Evolutionary conservation across 2,329 filamentous ascomycete species (phyloP).

Genomic region (Gyromitra esculenta): DNA sequence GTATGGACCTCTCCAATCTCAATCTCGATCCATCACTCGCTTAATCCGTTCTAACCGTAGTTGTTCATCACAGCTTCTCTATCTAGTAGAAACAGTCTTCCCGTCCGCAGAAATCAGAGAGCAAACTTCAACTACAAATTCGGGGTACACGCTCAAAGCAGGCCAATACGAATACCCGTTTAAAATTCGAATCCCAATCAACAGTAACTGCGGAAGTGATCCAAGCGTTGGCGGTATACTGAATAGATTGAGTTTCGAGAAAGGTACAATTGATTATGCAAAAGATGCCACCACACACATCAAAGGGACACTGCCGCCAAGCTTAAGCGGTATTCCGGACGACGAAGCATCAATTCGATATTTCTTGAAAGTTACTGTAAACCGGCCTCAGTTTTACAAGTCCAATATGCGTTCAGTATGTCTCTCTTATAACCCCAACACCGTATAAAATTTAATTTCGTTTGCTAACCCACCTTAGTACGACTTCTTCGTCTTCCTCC

Average conservation of each 20-base stretch:
- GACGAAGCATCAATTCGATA: constrained; percentile 86
- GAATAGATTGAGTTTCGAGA: constrained; percentile 61
- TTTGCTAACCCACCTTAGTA: constrained; percentile 47
- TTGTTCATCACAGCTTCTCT: constrained; percentile 70
- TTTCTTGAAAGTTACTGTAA: constrained; percentile 94
- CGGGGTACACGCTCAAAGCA: constrained; percentile 70
- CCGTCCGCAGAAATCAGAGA: constrained; percentile 65
- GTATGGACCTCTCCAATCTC: constrained; percentile 56
- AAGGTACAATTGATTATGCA: constrained; percentile 63
- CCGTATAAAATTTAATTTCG: constrained; percentile 60
- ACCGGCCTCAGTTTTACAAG: constrained; percentile 62
- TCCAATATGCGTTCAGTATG: constrained; percentile 54
- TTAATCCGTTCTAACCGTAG: constrained; percentile 20
- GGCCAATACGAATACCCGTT: constrained; percentile 82
- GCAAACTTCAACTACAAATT: constrained; percentile 58
- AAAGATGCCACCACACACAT: constrained; percentile 69
- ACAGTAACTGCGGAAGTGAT: constrained; percentile 58
- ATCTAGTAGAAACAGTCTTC: constrained; percentile 77
- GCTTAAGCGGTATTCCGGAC: constrained; percentile 83
- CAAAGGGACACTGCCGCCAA: constrained; percentile 86
- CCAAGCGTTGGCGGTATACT: constrained; percentile 47
- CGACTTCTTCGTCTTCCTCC: constrained; percentile 71
- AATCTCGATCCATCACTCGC: constrained; percentile 42
- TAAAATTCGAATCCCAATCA: constrained; percentile 73
- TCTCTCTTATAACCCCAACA: not conserved